Base-by-base conservation (phyloP, 768 basidiomycete genomes). In the Xerocomellus dryophilus region DNA sequence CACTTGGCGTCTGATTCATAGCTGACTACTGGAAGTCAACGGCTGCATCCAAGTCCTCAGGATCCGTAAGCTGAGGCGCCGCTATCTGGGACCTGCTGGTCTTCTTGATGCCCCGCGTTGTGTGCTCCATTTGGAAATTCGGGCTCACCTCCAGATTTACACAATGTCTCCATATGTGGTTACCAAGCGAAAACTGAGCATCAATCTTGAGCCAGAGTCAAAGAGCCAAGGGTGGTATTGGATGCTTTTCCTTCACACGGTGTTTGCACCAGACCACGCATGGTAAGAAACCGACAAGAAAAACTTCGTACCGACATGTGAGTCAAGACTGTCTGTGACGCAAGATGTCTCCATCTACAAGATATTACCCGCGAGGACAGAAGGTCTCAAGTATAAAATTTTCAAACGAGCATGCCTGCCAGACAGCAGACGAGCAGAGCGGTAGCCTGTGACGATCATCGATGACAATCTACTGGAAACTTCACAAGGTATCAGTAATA, bases 231-330 rank as follows among this genome's bases (percentile, higher is more conserved):
- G 6, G 29, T 7, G 35, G 15, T 35, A 9, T 25, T 25, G 25
- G 25, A 25, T 25, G n/a, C 4, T 35, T 15, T 42, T 80, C 68
- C 65, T 72, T 77, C 56, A 61, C 69, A 18, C 43, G 74, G 4
- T 62, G 61, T 8, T 23, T 2, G 76, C 76, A 54, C 42, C 70
- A 2, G 63, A 69, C 17, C 42, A 44, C 20, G 8, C 23, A 21
- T 15, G 15, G 31, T 8, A 51, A 77, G 34, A n/a, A 78, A 77
- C 47, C 73, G 75, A n/a, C 77, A 79, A 60, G 78, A 65, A 18
- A 72, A 72, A 3, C 60, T n/a, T 27, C 18, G 17, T 18, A 5
- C 20, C 11, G 5, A 18, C 25, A 25, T 25, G 18, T 21, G 53
- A 38, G 23, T 38, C 10, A n/a, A 38, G 18, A 7, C 40, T 10